Conservation (phyloP, 495 filamentous ascomycete species). For the Penicillium alfredii region DNA sequence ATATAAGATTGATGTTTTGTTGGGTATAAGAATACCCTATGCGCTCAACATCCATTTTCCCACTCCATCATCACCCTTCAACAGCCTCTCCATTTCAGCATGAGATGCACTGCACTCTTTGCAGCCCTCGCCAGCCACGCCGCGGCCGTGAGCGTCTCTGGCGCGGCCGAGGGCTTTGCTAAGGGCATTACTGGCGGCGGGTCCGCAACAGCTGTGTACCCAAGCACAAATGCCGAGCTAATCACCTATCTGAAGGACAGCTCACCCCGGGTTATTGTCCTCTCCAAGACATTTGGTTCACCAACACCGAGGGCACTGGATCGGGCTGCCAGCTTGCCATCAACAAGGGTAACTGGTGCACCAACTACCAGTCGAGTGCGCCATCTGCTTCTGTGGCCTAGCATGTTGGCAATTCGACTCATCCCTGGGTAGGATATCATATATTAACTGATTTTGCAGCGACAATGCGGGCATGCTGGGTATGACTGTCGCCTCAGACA, state of each 20-base stretch:
- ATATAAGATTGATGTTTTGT: conserved; percentile 4
- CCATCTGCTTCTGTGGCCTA: conserved; percentile 36
- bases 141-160: conserved; percentile 29
- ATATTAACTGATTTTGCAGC: conserved; percentile 6
- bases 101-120: conserved; percentile 17
- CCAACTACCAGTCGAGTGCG: conserved; percentile 33
- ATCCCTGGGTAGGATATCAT: not conserved
- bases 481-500: conserved; percentile 42
- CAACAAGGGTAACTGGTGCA: conserved; percentile 46
- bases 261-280: conserved; percentile 34
- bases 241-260: conserved; percentile 38
- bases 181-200: conserved; percentile 38
- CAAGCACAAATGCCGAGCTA: conserved; percentile 34
- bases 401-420: too few species aligned
- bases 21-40: too few species aligned
- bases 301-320: conserved; percentile 36
- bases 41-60: not conserved
- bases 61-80: not conserved
- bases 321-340: conserved; percentile 48
- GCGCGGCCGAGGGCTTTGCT: conserved; percentile 38
- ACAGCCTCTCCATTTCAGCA: conserved; percentile 2
- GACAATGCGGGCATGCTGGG: conserved; percentile 40
- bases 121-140: conserved; percentile 22
- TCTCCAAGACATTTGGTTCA: conserved; percentile 41
- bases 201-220: conserved; percentile 33